These are phyloP conservation scores for Kalmanozyma brasiliensis DNA, from an alignment of 1,284 basidiomycete species.

Conservation along the genomic window DNA sequence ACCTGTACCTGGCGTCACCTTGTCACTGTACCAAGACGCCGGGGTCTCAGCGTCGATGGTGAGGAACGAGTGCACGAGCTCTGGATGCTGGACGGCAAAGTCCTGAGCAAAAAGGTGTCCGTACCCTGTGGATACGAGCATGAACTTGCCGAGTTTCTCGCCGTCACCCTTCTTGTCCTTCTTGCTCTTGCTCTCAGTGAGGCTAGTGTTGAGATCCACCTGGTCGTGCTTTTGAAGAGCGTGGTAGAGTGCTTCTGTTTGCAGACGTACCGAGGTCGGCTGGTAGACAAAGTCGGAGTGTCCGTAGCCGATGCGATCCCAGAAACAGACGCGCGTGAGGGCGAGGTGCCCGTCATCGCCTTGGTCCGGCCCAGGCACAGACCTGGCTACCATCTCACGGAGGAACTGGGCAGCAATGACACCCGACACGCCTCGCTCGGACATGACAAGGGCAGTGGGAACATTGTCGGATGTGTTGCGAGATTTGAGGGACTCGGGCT, in stretches of 20 bases:
- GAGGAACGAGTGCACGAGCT: conserved; percentile 53
- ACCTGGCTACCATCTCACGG: conserved; percentile 49
- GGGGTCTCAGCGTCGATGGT: conserved; percentile 56
- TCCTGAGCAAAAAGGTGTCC: conserved; percentile 52
- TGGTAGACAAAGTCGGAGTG: conserved; percentile 51
- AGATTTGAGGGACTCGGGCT: conserved; percentile 14
- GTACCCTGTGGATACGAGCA: conserved; percentile 53
- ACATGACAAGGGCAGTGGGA: conserved; percentile 56
- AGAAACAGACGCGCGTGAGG: conserved; percentile 49
- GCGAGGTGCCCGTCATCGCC: conserved; percentile 53
- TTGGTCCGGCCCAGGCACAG: conserved; percentile 5
- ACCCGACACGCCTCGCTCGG: conserved; percentile 51
- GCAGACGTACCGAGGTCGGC: conserved; percentile 29
- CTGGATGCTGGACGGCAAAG: conserved; percentile 53
- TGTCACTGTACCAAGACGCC: conserved; percentile 45
- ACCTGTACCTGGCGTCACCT: conserved; percentile 27
- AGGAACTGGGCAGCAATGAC: conserved; percentile 47
- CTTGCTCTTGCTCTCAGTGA: conserved; percentile 3
- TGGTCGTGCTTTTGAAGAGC: conserved; percentile 31
- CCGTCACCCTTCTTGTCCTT: conserved; percentile 13
- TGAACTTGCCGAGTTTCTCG: conserved; percentile 37
- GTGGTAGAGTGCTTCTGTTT: conserved; percentile 39
- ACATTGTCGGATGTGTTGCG: conserved; percentile 8
- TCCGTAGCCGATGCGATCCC: conserved; percentile 54
- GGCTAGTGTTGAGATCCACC: conserved; percentile 13